A percentile compares a stretch with the other conserved stretches of the same genome.
phyloP scores from a whole-genome alignment of 768 basidiomycete genomes.

The Dioszegia aurantiaca region DNA sequence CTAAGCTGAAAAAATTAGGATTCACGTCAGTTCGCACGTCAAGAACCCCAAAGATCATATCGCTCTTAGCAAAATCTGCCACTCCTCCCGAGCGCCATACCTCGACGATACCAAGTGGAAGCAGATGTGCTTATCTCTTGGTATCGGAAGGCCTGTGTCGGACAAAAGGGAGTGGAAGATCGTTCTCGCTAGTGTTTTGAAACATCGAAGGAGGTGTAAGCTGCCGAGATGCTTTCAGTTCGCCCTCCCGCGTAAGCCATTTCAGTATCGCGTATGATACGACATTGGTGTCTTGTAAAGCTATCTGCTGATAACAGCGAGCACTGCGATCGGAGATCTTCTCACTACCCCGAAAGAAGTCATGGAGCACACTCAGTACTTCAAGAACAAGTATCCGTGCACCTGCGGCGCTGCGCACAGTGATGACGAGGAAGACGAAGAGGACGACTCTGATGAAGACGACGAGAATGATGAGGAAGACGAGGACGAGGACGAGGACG shows the following conservation, averaged over 20 bases:
- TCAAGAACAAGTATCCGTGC: conserved; percentile 1
- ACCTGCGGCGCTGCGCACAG: not conserved
- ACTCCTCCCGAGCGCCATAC: conserved; percentile 1
- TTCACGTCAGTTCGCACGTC: conserved; percentile 2
- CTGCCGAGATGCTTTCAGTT: conserved; percentile 5
- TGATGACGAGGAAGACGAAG: not conserved
- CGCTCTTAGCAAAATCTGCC: conserved; percentile 9
- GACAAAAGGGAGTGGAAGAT: conserved; percentile 1
- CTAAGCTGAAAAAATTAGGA: not conserved
- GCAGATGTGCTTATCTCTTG: conserved; percentile 4
- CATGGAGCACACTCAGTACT: conserved; percentile 7
- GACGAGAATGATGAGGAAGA: not conserved
- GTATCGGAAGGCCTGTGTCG: not conserved
- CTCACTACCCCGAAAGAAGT: not conserved
- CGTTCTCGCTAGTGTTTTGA: not conserved
- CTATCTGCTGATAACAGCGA: not conserved
- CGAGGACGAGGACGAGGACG: conserved; percentile 7
- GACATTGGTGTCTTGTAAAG: not conserved
- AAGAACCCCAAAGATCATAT: not conserved
- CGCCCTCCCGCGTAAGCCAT: conserved; percentile 5
- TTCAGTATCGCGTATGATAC: not conserved
- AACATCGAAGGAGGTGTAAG: conserved; percentile 2
- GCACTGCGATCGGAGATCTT: conserved; percentile 3
- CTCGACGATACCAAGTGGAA: conserved; percentile 3
- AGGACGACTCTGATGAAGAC: not conserved